A percentile compares a stretch with the other conserved stretches of the same genome.
phyloP scores from a whole-genome alignment of 306 rosid genomes.

The Acmispon strigosus region DNA sequence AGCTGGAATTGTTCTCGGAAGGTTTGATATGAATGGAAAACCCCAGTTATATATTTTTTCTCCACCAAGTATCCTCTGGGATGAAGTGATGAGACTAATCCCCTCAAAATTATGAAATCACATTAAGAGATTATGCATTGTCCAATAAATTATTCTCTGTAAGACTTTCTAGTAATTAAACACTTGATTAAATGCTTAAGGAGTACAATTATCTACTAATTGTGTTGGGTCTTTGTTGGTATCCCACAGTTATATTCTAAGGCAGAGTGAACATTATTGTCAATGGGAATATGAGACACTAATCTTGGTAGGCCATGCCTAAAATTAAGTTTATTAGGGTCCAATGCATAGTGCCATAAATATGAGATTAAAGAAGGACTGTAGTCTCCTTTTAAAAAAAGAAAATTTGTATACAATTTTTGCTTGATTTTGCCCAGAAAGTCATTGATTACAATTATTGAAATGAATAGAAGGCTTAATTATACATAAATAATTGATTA shows the following conservation, averaged over 20 bases:
- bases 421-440: background rate
- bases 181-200: too few relatives aligned
- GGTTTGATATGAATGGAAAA: conserved; percentile 4
- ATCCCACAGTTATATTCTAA: background rate
- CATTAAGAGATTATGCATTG: too few relatives aligned
- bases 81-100: too few relatives aligned
- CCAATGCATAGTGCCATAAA: conserved; percentile 33
- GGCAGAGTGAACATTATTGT: conserved; percentile 22
- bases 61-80: too few relatives aligned
- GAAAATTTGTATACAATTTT: background rate
- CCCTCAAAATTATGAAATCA: too few relatives aligned
- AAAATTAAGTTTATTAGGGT: conserved; percentile 32
- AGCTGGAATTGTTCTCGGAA: conserved; percentile 31
- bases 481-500: background rate
- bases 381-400: background rate
- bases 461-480: background rate
- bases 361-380: conserved; percentile 21
- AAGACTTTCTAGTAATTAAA: too few relatives aligned
- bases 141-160: too few relatives aligned
- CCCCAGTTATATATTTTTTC: background rate
- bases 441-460: conserved; percentile 17
- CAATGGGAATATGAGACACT: conserved; percentile 30
- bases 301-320: conserved; percentile 41
- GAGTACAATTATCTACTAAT: too few relatives aligned
- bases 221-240: too few relatives aligned